Conservation (phyloP, 768 basidiomycete species). For the Scleroderma citrinum region DNA sequence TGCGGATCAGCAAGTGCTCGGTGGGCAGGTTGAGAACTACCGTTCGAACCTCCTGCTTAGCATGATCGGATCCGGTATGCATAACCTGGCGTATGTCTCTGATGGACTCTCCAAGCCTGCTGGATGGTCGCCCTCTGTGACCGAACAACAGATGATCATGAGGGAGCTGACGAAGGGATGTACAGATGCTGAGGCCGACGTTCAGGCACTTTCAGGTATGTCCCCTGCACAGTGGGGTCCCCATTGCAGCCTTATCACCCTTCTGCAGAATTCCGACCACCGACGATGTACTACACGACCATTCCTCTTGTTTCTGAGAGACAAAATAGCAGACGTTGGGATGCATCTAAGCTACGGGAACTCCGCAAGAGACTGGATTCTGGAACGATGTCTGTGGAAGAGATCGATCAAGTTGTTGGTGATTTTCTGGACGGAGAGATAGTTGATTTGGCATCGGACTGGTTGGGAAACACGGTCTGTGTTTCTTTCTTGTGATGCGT, state of each 20-base stretch:
- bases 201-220: slow-evolving; percentile 81
- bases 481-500: slow-evolving; percentile 2
- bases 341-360: slow-evolving; percentile 89
- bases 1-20: slow-evolving; percentile 88
- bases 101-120: slow-evolving; percentile 58
- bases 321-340: slow-evolving; percentile 82
- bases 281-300: slow-evolving; percentile 93
- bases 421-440: slow-evolving; percentile 94
- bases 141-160: slow-evolving; percentile 97
- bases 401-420: slow-evolving; percentile 84
- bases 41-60: slow-evolving; percentile 85
- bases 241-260: not conserved
- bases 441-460: slow-evolving; percentile 93
- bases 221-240: slow-evolving; percentile 5
- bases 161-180: slow-evolving; percentile 79
- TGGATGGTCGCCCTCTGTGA: slow-evolving; percentile 69
- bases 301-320: slow-evolving; percentile 89
- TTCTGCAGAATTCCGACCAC: slow-evolving; percentile 79
- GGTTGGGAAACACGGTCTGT: slow-evolving; percentile 86
- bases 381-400: slow-evolving; percentile 75
- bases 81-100: slow-evolving; percentile 46
- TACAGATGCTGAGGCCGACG: slow-evolving; percentile 75
- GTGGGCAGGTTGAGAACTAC: slow-evolving; percentile 91
- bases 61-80: slow-evolving; percentile 76
- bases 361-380: slow-evolving; percentile 91